Conservation (phyloP, 768 basidiomycete genomes). For the Lactifluus hygrophoroides region DNA sequence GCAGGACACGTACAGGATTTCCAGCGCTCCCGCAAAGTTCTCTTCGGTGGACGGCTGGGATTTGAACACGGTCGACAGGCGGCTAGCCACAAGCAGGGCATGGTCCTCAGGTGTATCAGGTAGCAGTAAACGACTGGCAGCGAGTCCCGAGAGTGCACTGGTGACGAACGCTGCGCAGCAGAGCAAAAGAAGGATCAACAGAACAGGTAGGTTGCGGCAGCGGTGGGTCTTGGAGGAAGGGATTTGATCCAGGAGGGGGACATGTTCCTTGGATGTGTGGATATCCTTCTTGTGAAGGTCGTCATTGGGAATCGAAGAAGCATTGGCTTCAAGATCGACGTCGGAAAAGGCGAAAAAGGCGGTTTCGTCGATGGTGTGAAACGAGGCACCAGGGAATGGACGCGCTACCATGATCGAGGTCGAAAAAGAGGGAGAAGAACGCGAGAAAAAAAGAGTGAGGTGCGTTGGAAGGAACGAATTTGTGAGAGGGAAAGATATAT, state of each 20-base stretch:
- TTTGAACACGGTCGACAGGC: neutral
- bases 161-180: neutral
- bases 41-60: neutral
- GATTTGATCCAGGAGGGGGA: neutral
- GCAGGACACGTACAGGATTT: neutral
- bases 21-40: neutral
- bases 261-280: neutral
- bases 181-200: neutral
- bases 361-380: neutral
- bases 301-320: neutral
- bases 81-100: neutral
- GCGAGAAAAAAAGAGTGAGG: neutral
- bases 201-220: neutral
- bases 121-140: neutral
- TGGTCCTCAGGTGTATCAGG: neutral
- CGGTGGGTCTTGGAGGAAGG: neutral
- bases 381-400: constrained; percentile 10
- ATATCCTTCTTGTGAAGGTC: neutral
- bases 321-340: constrained; percentile 1
- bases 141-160: neutral
- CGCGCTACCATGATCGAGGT: neutral
- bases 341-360: neutral
- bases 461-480: neutral
- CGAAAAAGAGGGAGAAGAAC: neutral
- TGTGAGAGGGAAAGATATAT: too few relatives aligned